phyloP scores from a whole-genome alignment of 441 rosid genomes.

The Corymbia calophylla region DNA sequence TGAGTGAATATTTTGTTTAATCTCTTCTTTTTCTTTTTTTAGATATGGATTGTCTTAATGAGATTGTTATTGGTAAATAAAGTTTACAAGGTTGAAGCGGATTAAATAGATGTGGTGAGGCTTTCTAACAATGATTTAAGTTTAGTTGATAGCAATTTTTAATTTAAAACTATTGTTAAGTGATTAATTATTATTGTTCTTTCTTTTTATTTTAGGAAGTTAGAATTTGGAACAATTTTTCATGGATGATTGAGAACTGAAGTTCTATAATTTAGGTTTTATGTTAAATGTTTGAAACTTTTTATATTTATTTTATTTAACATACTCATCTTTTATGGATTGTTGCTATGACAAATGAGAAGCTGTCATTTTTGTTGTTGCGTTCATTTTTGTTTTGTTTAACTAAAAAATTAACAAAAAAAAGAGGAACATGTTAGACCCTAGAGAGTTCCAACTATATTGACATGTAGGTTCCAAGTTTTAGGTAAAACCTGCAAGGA shows the following conservation, averaged over 20 bases:
- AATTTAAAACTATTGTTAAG: too few relatives aligned
- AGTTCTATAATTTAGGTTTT: not conserved
- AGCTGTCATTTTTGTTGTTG: not conserved
- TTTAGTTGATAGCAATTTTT: too few relatives aligned
- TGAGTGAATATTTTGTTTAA: too few relatives aligned
- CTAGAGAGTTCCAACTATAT: fast-evolving
- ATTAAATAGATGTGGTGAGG: not conserved
- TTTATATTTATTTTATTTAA: too few relatives aligned
- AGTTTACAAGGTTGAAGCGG: not conserved
- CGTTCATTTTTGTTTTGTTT: not conserved
- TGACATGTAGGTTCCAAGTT: not conserved
- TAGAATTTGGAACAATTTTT: not conserved
- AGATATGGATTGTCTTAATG: not conserved
- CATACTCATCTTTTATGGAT: not conserved
- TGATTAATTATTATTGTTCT: not conserved
- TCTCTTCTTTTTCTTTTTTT: not conserved
- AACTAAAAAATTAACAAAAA: not conserved
- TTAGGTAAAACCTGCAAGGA: not conserved
- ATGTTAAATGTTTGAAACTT: not conserved
- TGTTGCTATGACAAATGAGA: not conserved
- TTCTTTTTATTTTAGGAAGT: not conserved
- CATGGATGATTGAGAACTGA: not conserved
- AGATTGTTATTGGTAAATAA: not conserved
- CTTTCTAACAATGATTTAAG: not conserved
- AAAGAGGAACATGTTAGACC: not conserved